Percentiles rank a stretch among this genome's conserved stretches.
Evolutionary conservation across 192 early-diverging fungal genomes (phyloP).

Genomic region (Podila verticillata): DNA sequence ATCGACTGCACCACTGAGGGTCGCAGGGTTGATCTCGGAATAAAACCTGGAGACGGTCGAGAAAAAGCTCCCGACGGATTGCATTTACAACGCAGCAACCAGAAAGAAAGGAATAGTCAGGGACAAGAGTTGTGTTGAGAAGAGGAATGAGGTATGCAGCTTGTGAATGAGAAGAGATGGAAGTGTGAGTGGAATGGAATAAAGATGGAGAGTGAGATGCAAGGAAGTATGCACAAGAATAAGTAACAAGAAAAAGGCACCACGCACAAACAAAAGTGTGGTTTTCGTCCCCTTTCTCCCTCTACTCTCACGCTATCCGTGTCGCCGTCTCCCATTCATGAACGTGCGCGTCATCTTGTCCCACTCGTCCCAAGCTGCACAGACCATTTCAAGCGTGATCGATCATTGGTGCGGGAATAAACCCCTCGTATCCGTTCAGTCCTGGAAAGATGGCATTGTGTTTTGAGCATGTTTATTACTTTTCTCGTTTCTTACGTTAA

Average conservation of each 20-base stretch:
- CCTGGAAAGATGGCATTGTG: too few species aligned
- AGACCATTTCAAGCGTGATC: too few species aligned
- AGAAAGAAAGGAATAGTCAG: neutral
- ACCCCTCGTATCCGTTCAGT: too few species aligned
- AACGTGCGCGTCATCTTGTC: too few species aligned
- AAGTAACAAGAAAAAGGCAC: neutral
- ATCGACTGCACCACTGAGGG: constrained; percentile 97
- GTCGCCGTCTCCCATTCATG: too few species aligned
- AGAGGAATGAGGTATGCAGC: neutral
- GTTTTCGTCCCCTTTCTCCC: neutral
- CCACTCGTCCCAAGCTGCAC: too few species aligned
- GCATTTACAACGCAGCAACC: constrained; percentile 18
- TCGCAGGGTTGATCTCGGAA: constrained; percentile 95
- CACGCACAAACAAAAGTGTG: neutral
- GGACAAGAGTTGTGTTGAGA: neutral
- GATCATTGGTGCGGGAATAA: too few species aligned
- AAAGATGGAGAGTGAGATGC: neutral
- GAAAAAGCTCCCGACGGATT: constrained; percentile 62
- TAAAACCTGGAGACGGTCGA: constrained; percentile 91
- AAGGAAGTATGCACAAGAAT: neutral
- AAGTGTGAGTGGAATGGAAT: neutral
- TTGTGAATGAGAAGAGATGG: neutral
- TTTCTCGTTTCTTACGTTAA: too few species aligned
- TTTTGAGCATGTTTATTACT: too few species aligned
- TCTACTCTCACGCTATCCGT: too few species aligned